Percentiles rank a stretch among this genome's conserved stretches.
Evolutionary conservation across 345 rosid genomes (phyloP).

Genomic region (Stellera chamaejasme): DNA sequence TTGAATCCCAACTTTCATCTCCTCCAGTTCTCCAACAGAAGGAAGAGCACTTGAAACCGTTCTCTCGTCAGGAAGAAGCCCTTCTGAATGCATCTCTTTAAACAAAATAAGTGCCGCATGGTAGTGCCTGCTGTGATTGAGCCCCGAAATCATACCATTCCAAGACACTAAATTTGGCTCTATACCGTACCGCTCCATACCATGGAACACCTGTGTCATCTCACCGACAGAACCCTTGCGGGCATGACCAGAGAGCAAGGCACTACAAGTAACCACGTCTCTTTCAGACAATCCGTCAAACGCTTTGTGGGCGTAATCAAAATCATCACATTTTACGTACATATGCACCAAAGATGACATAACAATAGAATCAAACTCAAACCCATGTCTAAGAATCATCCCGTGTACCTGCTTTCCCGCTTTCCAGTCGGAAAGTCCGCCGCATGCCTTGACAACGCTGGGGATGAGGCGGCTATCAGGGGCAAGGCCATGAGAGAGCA

Average conservation of each 20-base stretch:
- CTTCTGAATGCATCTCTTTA: constrained; percentile 34
- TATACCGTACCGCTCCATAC: constrained; percentile 25
- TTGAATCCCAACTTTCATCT: constrained; percentile 37
- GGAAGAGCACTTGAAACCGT: constrained; percentile 47
- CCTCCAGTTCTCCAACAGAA: constrained; percentile 34
- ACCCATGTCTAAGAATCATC: constrained; percentile 17
- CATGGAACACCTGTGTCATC: constrained; percentile 25
- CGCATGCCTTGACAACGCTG: constrained; percentile 32
- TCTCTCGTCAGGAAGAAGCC: constrained; percentile 38
- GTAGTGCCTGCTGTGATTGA: constrained; percentile 38
- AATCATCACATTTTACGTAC: constrained; percentile 35
- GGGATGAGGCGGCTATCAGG: constrained; percentile 35
- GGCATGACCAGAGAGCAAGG: constrained; percentile 46
- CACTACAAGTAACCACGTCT: constrained; percentile 46
- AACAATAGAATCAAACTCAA: constrained; percentile 27
- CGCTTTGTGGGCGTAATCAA: constrained; percentile 41
- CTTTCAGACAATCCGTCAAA: constrained; percentile 38
- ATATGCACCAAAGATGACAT: constrained; percentile 44
- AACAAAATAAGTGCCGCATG: constrained; percentile 37
- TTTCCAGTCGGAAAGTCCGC: constrained; percentile 23
- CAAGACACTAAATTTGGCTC: constrained; percentile 46
- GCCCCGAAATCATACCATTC: constrained; percentile 67
- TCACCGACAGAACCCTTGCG: constrained; percentile 36
- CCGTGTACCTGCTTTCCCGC: constrained; percentile 28
- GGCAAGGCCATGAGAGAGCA: constrained; percentile 31